These are phyloP conservation scores for Limonium bicolor DNA, from an alignment of 148 eudicot genomes.

Conservation along the genomic window DNA sequence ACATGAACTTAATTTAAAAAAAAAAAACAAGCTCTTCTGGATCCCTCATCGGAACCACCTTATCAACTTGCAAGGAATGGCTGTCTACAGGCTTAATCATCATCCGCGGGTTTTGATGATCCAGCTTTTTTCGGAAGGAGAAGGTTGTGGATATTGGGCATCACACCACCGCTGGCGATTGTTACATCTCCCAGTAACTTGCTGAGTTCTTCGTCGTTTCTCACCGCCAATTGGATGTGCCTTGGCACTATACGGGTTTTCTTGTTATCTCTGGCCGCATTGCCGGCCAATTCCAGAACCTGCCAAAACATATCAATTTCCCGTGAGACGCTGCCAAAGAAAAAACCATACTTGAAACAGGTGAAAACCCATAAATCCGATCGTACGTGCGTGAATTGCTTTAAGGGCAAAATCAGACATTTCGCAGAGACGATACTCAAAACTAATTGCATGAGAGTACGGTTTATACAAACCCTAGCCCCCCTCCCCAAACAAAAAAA, in stretches of 20 bases:
- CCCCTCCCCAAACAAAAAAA: neutral
- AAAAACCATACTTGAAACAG: neutral
- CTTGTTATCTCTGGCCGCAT: constrained; percentile 88
- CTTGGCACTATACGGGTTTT: constrained; percentile 72
- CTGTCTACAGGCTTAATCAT: no score
- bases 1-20: no score
- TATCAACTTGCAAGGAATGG: no score
- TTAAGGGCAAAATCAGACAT: neutral
- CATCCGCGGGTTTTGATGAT: constrained; percentile 29
- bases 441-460: no score
- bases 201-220: constrained; percentile 80
- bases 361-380: no score
- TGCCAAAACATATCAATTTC: constrained; percentile 6
- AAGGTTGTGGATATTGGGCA: constrained; percentile 86
- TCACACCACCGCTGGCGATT: constrained; percentile 82
- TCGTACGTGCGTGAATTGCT: no score
- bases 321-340: neutral
- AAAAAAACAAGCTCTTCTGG: no score
- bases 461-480: neutral
- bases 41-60: no score
- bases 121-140: constrained; percentile 60
- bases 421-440: no score
- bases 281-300: constrained; percentile 87
- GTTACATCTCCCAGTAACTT: constrained; percentile 81
- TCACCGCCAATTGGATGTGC: constrained; percentile 69